Evolutionary conservation across 2,329 filamentous ascomycete genomes (phyloP), one percentile per base, ranked within the genome.

Genomic region (Fusarium poae): DNA sequence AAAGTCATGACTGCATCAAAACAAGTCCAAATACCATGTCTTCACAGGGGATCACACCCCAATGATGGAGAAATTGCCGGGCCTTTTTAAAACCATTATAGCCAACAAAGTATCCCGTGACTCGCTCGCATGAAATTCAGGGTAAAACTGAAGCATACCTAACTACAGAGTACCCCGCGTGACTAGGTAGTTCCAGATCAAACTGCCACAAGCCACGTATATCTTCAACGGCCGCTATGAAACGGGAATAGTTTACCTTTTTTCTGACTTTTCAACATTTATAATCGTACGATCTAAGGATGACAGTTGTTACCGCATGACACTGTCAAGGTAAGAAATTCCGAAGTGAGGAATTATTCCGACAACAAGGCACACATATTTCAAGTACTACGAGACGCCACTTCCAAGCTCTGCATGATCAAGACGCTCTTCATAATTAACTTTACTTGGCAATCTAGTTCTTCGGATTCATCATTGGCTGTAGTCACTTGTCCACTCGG

Each of bases 161-260:
- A 27, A 8, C 5, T 27, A 27, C 8, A 8, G 5, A 27, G 9
- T 27, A 9, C 9, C 7, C 27, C 7, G 9, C 27, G 7, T 25
- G 9, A 8, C 27, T 8, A 27, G 6, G 8, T 6, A 27, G 7
- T 8, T 27, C 27, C 8, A 27, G 27, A 4, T 8, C 15, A 18
- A 16, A 7, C 15, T 7, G 11, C 7, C 7, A 34, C 32, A 37
- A 37, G n/a, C 35, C 35, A 37, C 18, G 12, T 20, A 13, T 11
- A 37, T 20, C 35, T 20, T 37, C 18, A 20, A 20, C 35, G 10
- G 11, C 11, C n/a, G n/a, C n/a, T 37, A 2, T 20, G 11, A n/a
- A 37, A 20, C n/a, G 3, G 11, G 1, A 3, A 13, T 11, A 20
- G n/a, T 13, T 12, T 2, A 10, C 6, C 11, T 12, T 7, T 5